Conservation (phyloP, 2,329 filamentous ascomycete species). For the Cordyceps pruinosa region DNA sequence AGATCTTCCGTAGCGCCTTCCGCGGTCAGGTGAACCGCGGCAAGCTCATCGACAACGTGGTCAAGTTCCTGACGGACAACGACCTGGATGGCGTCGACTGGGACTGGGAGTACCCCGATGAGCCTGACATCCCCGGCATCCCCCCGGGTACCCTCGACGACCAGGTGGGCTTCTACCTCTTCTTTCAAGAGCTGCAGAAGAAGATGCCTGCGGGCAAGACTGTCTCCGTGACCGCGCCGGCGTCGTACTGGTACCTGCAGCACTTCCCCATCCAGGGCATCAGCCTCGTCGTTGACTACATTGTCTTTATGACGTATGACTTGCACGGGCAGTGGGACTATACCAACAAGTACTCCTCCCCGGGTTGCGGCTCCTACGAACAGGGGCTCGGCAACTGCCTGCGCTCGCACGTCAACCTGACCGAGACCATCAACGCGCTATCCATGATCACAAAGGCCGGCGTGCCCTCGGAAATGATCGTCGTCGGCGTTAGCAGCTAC, state of each 20-base stretch:
- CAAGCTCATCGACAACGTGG: constrained; percentile 26
- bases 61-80: constrained; percentile 30
- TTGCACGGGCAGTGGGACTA: constrained; percentile 29
- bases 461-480: constrained; percentile 23
- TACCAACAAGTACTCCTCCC: constrained; percentile 19
- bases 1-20: constrained; percentile 17
- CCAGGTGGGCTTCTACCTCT: constrained; percentile 15
- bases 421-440: constrained; percentile 26
- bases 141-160: constrained; percentile 18
- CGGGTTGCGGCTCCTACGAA: constrained; percentile 10
- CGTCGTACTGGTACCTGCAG: constrained; percentile 30
- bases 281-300: constrained; percentile 23
- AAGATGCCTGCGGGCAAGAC: constrained; percentile 17
- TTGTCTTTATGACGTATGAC: constrained; percentile 31
- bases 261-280: constrained; percentile 24
- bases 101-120: constrained; percentile 28
- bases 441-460: constrained; percentile 30
- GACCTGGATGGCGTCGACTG: constrained; percentile 33
- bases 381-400: constrained; percentile 26
- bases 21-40: constrained; percentile 23
- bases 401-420: constrained; percentile 29
- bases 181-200: constrained; percentile 9
- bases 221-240: constrained; percentile 26
- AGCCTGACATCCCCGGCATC: constrained; percentile 22
- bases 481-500: constrained; percentile 23